phyloP scores from a whole-genome alignment of 371 early-diverging fungal species.

The Phascolomyces articulosus region DNA sequence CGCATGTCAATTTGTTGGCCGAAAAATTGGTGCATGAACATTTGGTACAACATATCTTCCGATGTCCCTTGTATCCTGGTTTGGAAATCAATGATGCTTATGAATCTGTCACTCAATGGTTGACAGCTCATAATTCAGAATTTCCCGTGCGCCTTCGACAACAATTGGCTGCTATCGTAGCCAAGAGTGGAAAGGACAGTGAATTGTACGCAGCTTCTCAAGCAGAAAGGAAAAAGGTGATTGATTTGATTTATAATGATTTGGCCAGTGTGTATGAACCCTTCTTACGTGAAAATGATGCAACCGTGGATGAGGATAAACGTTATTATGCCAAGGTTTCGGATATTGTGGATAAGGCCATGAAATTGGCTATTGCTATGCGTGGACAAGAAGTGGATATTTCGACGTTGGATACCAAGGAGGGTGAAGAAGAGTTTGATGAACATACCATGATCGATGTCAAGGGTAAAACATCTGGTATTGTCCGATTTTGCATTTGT shows the following conservation, averaged over 20 bases:
- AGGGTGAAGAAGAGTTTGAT: conserved; percentile 47
- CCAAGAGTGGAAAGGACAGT: conserved; percentile 48
- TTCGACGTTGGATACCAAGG: conserved; percentile 42
- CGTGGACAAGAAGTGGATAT: conserved; percentile 63
- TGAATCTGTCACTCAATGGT: conserved; percentile 52
- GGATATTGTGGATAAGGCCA: conserved; percentile 59
- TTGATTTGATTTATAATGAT: conserved; percentile 44
- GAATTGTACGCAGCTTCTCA: conserved; percentile 48
- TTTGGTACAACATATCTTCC: conserved; percentile 50
- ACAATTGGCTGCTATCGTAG: conserved; percentile 59
- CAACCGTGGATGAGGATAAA: conserved; percentile 19
- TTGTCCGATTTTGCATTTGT: conserved; percentile 32
- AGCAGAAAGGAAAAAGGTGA: conserved; percentile 34
- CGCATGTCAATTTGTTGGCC: conserved; percentile 54
- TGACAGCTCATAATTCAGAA: conserved; percentile 47
- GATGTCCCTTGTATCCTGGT: conserved; percentile 54
- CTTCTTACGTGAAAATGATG: conserved; percentile 46
- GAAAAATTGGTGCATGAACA: conserved; percentile 62
- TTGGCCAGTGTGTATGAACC: conserved; percentile 48
- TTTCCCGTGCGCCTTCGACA: conserved; percentile 60
- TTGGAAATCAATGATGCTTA: conserved; percentile 59
- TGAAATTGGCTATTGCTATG: conserved; percentile 57
- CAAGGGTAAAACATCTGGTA: conserved; percentile 26
- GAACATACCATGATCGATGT: conserved; percentile 33
- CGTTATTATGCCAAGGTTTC: conserved; percentile 45